phyloP scores from a whole-genome alignment of 2,329 filamentous ascomycete genomes.

The Alternaria incomplexa region DNA sequence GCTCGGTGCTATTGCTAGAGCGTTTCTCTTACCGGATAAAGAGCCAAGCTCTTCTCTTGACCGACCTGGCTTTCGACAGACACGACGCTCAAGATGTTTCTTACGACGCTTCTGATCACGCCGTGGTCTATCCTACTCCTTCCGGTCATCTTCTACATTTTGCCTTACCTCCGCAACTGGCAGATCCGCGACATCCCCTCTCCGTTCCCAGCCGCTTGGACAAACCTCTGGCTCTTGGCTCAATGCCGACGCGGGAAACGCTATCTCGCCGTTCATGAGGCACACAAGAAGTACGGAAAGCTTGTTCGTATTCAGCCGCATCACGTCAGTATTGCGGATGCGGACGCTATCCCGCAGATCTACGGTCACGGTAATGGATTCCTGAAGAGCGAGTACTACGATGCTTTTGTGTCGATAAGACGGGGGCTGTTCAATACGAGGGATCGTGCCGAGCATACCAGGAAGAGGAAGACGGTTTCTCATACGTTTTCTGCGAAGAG shows the following conservation, averaged over 20 bases:
- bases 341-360: constrained; percentile 74
- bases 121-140: constrained; percentile 57
- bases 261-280: constrained; percentile 67
- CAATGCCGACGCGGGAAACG: constrained; percentile 65
- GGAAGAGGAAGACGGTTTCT: constrained; percentile 87
- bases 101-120: constrained; percentile 49
- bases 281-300: constrained; percentile 78
- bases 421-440: constrained; percentile 90
- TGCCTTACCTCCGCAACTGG: constrained; percentile 66
- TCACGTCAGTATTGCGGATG: constrained; percentile 82
- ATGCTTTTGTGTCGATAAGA: constrained; percentile 86
- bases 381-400: constrained; percentile 76
- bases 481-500: constrained; percentile 87
- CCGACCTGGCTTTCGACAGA: neutral
- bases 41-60: neutral
- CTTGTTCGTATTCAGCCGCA: constrained; percentile 83
- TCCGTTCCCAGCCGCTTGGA: constrained; percentile 70
- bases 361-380: constrained; percentile 70
- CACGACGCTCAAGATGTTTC: constrained; percentile 32
- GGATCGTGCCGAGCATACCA: constrained; percentile 78
- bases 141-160: constrained; percentile 62
- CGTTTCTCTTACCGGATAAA: neutral
- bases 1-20: neutral
- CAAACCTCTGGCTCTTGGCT: constrained; percentile 79
- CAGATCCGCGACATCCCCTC: constrained; percentile 63